Conservation (phyloP, 768 basidiomycete genomes). For the Calocybe cyanea region DNA sequence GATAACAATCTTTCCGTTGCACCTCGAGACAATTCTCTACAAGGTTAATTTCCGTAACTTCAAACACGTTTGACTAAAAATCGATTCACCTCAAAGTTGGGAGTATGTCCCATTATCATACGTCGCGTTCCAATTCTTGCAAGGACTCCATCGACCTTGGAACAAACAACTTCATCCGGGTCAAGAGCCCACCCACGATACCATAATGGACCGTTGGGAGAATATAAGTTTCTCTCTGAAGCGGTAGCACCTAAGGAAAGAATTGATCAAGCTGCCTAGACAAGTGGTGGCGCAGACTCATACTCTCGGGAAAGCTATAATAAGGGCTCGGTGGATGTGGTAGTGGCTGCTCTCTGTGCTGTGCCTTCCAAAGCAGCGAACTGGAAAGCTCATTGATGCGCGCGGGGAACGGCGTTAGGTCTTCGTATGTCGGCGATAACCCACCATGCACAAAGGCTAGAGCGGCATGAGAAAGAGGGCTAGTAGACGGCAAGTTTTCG, state of each 20-base stretch:
- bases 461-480: slow-evolving; percentile 70
- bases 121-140: slow-evolving; percentile 75
- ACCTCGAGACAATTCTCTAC: slow-evolving; percentile 78
- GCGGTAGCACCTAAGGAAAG: slow-evolving; percentile 41
- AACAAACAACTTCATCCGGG: slow-evolving; percentile 65
- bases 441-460: slow-evolving; percentile 95
- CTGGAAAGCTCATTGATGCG: slow-evolving; percentile 74
- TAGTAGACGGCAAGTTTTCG: too few species aligned
- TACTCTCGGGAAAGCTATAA: slow-evolving; percentile 59
- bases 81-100: slow-evolving; percentile 67
- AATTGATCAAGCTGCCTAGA: slow-evolving; percentile 22
- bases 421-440: slow-evolving; percentile 69
- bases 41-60: not conserved
- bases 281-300: slow-evolving; percentile 12
- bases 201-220: slow-evolving; percentile 83
- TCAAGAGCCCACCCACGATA: slow-evolving; percentile 90
- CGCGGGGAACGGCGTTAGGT: slow-evolving; percentile 79
- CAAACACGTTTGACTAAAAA: too few species aligned
- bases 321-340: slow-evolving; percentile 83
- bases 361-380: slow-evolving; percentile 68
- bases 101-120: slow-evolving; percentile 97
- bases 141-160: slow-evolving; percentile 66
- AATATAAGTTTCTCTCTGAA: slow-evolving; percentile 72
- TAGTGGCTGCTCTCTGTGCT: slow-evolving; percentile 59
- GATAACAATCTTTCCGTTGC: slow-evolving; percentile 89